Evolutionary conservation across 345 rosid genomes (phyloP), one percentile per base, ranked within the genome.

Genomic region (Mallotus nudiflorus): DNA sequence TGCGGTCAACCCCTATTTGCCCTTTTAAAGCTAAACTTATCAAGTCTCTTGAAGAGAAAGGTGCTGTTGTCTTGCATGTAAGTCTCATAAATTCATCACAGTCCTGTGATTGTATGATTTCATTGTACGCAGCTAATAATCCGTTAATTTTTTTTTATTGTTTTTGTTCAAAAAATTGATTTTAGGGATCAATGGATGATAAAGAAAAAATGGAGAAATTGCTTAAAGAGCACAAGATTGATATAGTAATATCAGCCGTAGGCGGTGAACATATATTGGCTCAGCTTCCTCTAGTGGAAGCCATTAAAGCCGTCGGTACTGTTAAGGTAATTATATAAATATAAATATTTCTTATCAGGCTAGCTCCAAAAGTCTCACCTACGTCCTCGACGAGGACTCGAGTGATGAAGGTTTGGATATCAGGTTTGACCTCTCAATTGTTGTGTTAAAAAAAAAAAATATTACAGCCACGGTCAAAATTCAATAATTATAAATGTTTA

Each of bases 291-390:
- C 73, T 89, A 0, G 73, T 82, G 0, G 80, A 87, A 52, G 90
- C 95, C 46, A 82, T 87, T 28, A 83, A 84, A 61, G 73, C 81
- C 7, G 90, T 77, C 11, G 89, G 89, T 0, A 85, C 91, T 0
- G 20, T 89, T 0, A 87, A 89, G 90, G 95, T 89, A 65, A 19
- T 31, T 12, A 14, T 0, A 27, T 1, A 19, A n/a, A n/a, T n/a
- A n/a, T n/a, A n/a, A n/a, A n/a, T n/a, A n/a, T n/a, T n/a, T n/a
- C n/a, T n/a, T n/a, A n/a, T n/a, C n/a, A n/a, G n/a, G n/a, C n/a
- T n/a, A n/a, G n/a, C n/a, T n/a, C n/a, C n/a, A n/a, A n/a, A n/a
- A n/a, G n/a, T n/a, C n/a, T n/a, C n/a, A n/a, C n/a, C n/a, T n/a
- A n/a, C n/a, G n/a, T n/a, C n/a, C n/a, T n/a, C n/a, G n/a, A n/a